Conservation (phyloP, 257 asterid genomes). For the Fraxinus americana region DNA sequence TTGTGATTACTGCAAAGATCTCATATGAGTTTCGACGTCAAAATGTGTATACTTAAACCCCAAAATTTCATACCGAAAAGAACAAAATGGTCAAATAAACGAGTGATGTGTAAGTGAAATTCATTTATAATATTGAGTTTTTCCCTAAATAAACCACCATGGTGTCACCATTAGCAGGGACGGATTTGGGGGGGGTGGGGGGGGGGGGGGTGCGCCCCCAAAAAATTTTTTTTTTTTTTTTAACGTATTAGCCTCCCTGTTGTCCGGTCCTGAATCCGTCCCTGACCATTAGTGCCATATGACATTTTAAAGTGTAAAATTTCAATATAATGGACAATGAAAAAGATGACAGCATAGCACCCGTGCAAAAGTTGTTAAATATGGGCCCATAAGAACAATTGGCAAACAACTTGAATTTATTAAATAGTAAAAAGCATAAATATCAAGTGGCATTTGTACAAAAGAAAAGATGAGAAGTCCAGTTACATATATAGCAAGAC, state of each 20-base stretch:
- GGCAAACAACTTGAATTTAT: constrained; percentile 10
- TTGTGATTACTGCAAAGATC: neutral
- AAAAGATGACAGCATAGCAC: neutral
- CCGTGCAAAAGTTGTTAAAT: neutral
- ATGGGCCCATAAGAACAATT: constrained; percentile 4
- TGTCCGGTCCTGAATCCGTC: too few relatives aligned
- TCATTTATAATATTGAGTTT: neutral
- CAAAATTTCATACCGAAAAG: neutral
- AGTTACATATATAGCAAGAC: neutral
- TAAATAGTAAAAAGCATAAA: neutral
- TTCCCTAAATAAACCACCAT: neutral
- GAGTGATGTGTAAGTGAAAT: neutral
- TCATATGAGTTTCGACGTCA: neutral
- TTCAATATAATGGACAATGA: neutral
- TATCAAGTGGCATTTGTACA: neutral
- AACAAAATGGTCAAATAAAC: neutral
- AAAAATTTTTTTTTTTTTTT: too few relatives aligned
- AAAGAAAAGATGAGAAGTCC: neutral
- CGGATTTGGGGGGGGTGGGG: too few relatives aligned
- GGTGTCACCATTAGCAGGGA: neutral
- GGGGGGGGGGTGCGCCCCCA: too few relatives aligned
- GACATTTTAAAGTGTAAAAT: neutral
- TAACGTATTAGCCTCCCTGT: too few relatives aligned
- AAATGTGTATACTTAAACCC: neutral
- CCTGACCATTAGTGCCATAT: neutral